Conservation (phyloP, 352 stramenopile genomes). For the Phytopythium ostracodes region DNA sequence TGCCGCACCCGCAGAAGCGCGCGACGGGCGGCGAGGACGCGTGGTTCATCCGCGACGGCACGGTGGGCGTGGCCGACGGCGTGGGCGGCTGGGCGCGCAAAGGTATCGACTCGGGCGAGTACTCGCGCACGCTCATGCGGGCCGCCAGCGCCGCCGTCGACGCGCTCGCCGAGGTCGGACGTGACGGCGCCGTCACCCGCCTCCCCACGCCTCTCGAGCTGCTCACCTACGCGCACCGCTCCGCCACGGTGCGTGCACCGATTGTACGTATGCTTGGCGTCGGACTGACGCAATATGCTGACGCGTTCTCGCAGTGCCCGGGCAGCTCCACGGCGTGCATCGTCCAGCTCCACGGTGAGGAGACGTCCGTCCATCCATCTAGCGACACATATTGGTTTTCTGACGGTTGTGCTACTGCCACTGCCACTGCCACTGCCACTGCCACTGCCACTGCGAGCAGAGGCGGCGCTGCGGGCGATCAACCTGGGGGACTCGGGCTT, state of each 20-base stretch:
- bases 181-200: conserved; percentile 10
- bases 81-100: conserved; percentile 86
- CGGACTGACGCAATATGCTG: not conserved
- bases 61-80: conserved; percentile 82
- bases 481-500: conserved; percentile 96
- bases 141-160: conserved; percentile 31
- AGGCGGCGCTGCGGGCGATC: conserved; percentile 64
- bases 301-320: conserved; percentile 36
- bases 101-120: conserved; percentile 86
- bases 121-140: conserved; percentile 80
- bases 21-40: conserved; percentile 81
- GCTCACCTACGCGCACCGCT: conserved; percentile 62
- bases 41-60: conserved; percentile 75
- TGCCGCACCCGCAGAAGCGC: conserved; percentile 84
- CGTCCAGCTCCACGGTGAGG: conserved; percentile 66
- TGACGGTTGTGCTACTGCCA: not conserved
- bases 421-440: too few species aligned
- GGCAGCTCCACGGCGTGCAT: conserved; percentile 85
- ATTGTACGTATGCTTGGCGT: not conserved
- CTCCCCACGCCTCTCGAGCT: conserved; percentile 59
- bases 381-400: too few species aligned
- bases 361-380: too few species aligned
- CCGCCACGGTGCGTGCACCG: conserved; percentile 37
- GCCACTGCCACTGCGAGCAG: too few species aligned
- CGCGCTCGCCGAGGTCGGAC: conserved; percentile 3